Evolutionary conservation across 352 stramenopile genomes (phyloP).

Genomic region (Pythium aquatile): DNA sequence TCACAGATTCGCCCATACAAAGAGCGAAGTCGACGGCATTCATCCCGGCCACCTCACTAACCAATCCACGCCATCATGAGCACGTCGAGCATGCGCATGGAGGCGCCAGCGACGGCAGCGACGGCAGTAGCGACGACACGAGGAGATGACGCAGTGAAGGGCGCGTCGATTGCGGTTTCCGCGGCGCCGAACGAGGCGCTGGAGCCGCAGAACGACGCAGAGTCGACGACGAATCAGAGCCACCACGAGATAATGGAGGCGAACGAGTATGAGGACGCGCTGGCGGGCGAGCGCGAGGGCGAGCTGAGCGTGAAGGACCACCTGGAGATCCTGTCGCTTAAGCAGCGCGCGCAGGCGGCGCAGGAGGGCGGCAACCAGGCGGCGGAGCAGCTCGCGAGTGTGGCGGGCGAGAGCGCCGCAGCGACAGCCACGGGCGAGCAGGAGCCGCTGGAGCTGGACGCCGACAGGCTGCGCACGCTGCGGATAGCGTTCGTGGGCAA

Average conservation of each 20-base stretch:
- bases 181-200: constrained; percentile 5
- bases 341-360: constrained; percentile 18
- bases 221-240: background rate
- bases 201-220: constrained; percentile 7
- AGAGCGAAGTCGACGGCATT: constrained; percentile 5
- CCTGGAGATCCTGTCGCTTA: constrained; percentile 29
- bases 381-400: background rate
- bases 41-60: background rate
- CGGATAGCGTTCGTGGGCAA: constrained; percentile 91
- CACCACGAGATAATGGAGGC: constrained; percentile 1
- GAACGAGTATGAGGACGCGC: constrained; percentile 19
- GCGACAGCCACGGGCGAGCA: constrained; percentile 1
- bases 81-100: constrained; percentile 4
- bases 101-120: background rate
- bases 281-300: constrained; percentile 3
- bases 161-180: constrained; percentile 11
- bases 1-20: constrained; percentile 8
- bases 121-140: background rate
- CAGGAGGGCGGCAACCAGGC: background rate
- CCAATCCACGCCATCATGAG: constrained; percentile 15
- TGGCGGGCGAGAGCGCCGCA: background rate
- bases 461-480: constrained; percentile 64
- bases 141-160: constrained; percentile 3
- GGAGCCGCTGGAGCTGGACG: constrained; percentile 22
- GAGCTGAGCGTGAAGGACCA: constrained; percentile 29